Base-by-base conservation (phyloP, 352 stramenopile species). In the Pythium phragmitis region DNA sequence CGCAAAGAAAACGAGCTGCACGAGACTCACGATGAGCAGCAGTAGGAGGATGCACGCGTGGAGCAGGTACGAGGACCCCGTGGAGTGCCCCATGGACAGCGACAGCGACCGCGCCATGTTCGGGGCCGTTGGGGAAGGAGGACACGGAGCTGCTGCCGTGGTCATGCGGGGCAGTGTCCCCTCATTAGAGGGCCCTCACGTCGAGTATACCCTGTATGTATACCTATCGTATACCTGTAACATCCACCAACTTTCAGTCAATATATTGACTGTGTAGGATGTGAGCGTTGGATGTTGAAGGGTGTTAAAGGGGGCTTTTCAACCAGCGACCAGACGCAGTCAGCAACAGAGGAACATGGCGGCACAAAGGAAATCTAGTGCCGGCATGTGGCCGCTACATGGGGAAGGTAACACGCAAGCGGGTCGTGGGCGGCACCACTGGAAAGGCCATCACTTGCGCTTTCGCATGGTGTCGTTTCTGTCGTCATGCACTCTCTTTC, bases 1-100 rank as follows among this genome's bases (percentile, higher is more conserved):
- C 54, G 79, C 63, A 66, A 93, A 93, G 77, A 93, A 91, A 7
- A 68, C 51, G 14, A 93, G 60, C 72, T 93, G 85, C 60, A 89
- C 42, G 17, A 93, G 75, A 46, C 69, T 90, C 69, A 78, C 63
- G 60, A 91, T 91, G 13, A 93, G 72, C 54, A 89, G 68, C 61
- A 93, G 69, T 54, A 93, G 76, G 26, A 91, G 68, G 57, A 93
- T 74, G 63, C 85, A 91, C 33, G 75, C 72, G 61, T 76, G 79
- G 62, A 93, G 73, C 42, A 91, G 60, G 74, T 82, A 91, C 51
- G 76, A 73, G 48, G 77, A 71, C 47, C 80, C 68, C 45, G 77
- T 73, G 54, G 78, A 82, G 68, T 77, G 73, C 47, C 65, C 65
- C 77, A 67, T 67, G 52, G 63, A 67, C 45, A 55, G 17, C 33